Evolutionary conservation across 352 stramenopile genomes (phyloP).

Genomic region (Phytophthora pisi): DNA sequence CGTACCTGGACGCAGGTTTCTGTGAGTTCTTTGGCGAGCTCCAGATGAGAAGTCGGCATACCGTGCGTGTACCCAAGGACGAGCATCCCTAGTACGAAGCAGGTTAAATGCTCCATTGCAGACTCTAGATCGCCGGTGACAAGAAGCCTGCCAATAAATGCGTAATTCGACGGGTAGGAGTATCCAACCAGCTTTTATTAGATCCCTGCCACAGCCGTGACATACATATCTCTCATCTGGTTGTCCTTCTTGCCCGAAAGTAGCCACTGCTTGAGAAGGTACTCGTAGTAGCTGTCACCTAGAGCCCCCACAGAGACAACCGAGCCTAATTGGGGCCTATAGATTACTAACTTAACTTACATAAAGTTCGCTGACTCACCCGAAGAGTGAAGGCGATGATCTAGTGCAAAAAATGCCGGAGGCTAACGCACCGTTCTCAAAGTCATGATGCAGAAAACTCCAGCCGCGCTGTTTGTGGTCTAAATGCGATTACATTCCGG

Average conservation of each 20-base stretch:
- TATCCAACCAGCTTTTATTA: constrained; percentile 40
- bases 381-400: no score
- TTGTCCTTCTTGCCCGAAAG: constrained; percentile 56
- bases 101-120: constrained; percentile 88
- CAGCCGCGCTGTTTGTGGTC: no score
- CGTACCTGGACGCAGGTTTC: constrained; percentile 72
- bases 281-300: constrained; percentile 80
- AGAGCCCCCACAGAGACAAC: constrained; percentile 56
- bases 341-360: no score
- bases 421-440: no score
- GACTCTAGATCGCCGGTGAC: constrained; percentile 30
- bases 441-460: no score
- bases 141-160: constrained; percentile 53
- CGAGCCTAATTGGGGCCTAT: constrained; percentile 1
- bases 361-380: no score
- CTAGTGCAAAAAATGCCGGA: no score
- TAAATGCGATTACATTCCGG: no score
- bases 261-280: constrained; percentile 82
- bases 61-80: constrained; percentile 68
- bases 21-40: constrained; percentile 72
- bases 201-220: constrained; percentile 61
- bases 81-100: constrained; percentile 87
- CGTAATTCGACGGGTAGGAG: constrained; percentile 45
- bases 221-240: constrained; percentile 53
- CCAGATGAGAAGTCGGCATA: constrained; percentile 56